Evolutionary conservation across 345 rosid genomes (phyloP).

Genomic region (Eucalyptus melliodora): DNA sequence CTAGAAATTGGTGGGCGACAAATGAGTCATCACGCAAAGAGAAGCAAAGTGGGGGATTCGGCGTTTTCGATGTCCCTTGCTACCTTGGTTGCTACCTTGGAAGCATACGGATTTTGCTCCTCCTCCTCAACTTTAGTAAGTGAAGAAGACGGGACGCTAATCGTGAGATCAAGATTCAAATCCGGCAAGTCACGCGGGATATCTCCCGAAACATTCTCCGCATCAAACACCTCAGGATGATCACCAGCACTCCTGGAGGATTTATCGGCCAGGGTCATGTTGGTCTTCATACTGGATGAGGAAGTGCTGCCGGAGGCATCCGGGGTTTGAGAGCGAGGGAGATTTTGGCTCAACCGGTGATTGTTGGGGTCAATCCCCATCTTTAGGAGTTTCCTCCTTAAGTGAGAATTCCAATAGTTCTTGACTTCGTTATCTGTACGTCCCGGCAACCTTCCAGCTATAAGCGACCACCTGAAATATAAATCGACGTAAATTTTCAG

Average conservation of each 20-base stretch:
- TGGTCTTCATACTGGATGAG: background rate
- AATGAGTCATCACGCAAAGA: background rate
- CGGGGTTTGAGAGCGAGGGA: background rate
- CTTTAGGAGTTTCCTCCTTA: slow-evolving; percentile 21
- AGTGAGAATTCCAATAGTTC: slow-evolving; percentile 32
- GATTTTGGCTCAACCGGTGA: slow-evolving; percentile 7
- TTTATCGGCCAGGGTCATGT: background rate
- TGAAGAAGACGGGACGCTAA: background rate
- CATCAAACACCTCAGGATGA: slow-evolving; percentile 1
- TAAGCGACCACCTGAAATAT: slow-evolving; percentile 29
- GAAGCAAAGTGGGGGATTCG: slow-evolving; percentile 11
- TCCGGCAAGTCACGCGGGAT: slow-evolving; percentile 7
- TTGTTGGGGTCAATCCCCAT: slow-evolving; percentile 33
- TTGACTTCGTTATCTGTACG: slow-evolving; percentile 35
- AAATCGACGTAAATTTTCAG: background rate
- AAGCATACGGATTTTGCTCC: background rate
- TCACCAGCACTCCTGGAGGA: background rate
- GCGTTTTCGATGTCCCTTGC: background rate
- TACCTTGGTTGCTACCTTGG: background rate
- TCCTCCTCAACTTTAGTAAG: background rate
- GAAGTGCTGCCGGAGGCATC: background rate
- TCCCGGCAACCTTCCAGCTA: slow-evolving; percentile 39
- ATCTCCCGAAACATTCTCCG: background rate
- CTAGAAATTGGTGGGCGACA: background rate
- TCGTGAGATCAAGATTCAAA: slow-evolving; percentile 18